Conservation (phyloP, 345 rosid species). For the Eucalyptus curtisii region DNA sequence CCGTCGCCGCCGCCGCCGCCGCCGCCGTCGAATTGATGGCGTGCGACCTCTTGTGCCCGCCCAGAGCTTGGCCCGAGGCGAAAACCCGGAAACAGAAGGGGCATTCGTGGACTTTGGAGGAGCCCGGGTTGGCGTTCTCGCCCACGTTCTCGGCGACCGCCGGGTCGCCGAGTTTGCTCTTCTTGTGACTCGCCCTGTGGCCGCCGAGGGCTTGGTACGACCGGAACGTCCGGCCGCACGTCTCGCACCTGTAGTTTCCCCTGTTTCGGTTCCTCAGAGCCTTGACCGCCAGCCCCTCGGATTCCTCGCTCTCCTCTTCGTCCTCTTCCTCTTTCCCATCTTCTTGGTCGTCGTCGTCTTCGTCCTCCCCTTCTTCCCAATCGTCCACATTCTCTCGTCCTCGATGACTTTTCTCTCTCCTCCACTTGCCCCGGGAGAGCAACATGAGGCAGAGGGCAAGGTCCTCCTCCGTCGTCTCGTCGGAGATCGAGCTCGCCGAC, state of each 20-base stretch:
- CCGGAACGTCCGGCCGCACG: constrained; percentile 68
- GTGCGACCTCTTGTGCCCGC: constrained; percentile 96
- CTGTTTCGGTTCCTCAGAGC: constrained; percentile 9
- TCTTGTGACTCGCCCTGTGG: constrained; percentile 87
- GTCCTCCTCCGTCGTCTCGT: constrained; percentile 71
- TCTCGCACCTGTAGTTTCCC: constrained; percentile 65
- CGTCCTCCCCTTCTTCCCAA: background rate
- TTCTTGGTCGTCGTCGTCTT: constrained; percentile 1
- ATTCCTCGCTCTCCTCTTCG: constrained; percentile 22
- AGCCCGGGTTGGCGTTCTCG: constrained; percentile 7
- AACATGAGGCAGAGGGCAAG: constrained; percentile 92
- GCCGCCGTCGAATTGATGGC: constrained; percentile 15
- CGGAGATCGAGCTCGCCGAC: constrained; percentile 64
- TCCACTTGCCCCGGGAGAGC: constrained; percentile 86
- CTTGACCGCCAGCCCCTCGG: constrained; percentile 22
- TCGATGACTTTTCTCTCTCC: background rate
- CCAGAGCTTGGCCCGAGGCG: constrained; percentile 91
- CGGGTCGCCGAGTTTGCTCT: background rate
- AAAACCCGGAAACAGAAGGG: constrained; percentile 78
- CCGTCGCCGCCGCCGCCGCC: background rate
- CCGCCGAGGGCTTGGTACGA: constrained; percentile 95
- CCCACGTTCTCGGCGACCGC: constrained; percentile 10
- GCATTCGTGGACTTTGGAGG: constrained; percentile 61
- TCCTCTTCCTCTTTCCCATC: constrained; percentile 12
- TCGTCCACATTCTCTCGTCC: background rate